Conservation (phyloP, 805 yeast genomes). For the Cyberlindnera mycetangii region DNA sequence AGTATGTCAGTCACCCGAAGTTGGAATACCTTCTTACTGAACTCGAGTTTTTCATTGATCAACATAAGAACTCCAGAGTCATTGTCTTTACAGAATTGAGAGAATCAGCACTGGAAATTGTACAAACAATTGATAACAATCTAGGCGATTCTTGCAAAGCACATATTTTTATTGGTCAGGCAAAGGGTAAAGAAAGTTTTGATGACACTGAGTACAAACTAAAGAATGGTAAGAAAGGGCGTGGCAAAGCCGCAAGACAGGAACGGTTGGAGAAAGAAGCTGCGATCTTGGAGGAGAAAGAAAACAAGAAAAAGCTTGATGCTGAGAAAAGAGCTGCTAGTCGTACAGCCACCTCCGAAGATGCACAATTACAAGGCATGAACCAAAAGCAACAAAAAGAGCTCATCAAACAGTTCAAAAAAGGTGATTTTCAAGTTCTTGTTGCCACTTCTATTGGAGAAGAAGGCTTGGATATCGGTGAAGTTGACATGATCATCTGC, state of each 20-base stretch:
- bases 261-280: slow-evolving; percentile 33
- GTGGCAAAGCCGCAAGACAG: slow-evolving; percentile 36
- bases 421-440: slow-evolving; percentile 70
- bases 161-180: slow-evolving; percentile 91
- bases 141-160: slow-evolving; percentile 47
- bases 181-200: slow-evolving; percentile 67
- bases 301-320: slow-evolving; percentile 31
- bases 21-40: slow-evolving; percentile 56
- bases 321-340: slow-evolving; percentile 35
- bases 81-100: slow-evolving; percentile 87
- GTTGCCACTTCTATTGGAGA: slow-evolving; percentile 98
- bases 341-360: slow-evolving; percentile 63
- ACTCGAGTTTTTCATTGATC: slow-evolving; percentile 50
- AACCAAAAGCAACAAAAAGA: slow-evolving; percentile 84
- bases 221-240: slow-evolving; percentile 43
- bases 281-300: slow-evolving; percentile 30
- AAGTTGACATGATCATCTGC: slow-evolving; percentile 90
- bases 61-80: slow-evolving; percentile 57
- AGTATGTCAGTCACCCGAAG: slow-evolving; percentile 68
- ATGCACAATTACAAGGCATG: slow-evolving; percentile 83
- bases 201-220: slow-evolving; percentile 50
- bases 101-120: slow-evolving; percentile 87
- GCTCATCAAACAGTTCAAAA: slow-evolving; percentile 67
- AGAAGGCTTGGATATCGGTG: slow-evolving; percentile 98
- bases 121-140: slow-evolving; percentile 51